Evolutionary conservation across 176 grass and related monocot species (phyloP), one percentile per base, ranked within the genome.

Genomic region (Oryza rufipogon): DNA sequence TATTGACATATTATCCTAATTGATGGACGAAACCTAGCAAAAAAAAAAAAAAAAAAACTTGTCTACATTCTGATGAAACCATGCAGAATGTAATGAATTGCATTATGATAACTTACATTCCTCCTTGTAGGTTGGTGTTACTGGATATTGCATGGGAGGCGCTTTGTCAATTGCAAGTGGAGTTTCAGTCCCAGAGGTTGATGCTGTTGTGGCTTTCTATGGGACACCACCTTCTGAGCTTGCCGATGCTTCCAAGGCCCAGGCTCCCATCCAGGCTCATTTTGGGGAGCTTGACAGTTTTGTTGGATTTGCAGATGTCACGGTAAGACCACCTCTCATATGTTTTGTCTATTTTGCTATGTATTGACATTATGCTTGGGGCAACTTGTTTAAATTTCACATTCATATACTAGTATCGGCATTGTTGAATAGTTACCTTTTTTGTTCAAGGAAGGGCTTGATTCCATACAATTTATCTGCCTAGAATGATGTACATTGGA

Each of bases 151-250:
- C 84, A 91, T 98, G 93, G 93, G 93, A 68, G 96, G 96, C 32
- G 96, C 96, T 70, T 81, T 98, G 69, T 88, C 96, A 19, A 92
- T 98, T 85, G 93, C 96, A 87, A 96, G 88, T 86, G 93, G 77
- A 87, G 93, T 94, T 85, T 75, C 95, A 87, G 81, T 96, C 81
- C 96, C 91, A 80, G 87, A 96, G 80, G 91, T 91, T 81, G 96
- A 98, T 94, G 96, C 88, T 84, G 93, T 91, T 78, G 96, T 94
- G 78, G 93, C 91, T 77, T 98, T 98, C 82, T 98, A 98, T 46
- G 93, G 96, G n/a, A 83, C 88, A 19, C 91, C 93, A 80, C 87
- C 93, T 69, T 73, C 91, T 20, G 74, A 96, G 75, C 91, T 98
- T 86, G 91, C 93, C 61, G 96, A 98, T 82, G 80, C 93, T 73